Evolutionary conservation across 495 filamentous ascomycete genomes (phyloP), one percentile per base, ranked within the genome.

Genomic region (Hyaloscypha variabilis): DNA sequence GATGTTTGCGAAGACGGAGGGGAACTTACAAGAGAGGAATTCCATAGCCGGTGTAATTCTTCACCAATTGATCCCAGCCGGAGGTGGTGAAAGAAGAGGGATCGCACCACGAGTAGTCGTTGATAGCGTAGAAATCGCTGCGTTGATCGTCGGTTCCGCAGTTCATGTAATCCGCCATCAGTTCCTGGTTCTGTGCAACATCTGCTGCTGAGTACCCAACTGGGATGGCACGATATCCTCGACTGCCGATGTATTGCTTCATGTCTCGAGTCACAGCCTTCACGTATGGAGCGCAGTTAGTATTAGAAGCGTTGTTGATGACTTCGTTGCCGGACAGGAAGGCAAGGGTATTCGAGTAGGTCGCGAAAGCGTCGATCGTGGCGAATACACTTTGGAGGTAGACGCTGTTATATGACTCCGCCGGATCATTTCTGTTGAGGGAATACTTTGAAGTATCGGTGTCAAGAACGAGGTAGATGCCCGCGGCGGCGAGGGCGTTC

Each of bases 321-420:
- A 97, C 93, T 77, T 98, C 94, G 74, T 98, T 97, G 36, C 91
- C 94, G 21, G 92, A 94, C 81, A 97, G 95, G 86, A 97, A 97
- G 52, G 91, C 90, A 29, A 97, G 81, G 14, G 90, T 93, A 80
- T 98, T 98, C 78, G 82, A 77, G 78, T 97, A 98, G 70, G 90
- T 88, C 67, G 83, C 80, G 71, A 98, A 97, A 62, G 82, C 87
- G 71, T 97, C 93, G 66, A 97, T 86, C 62, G 93, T 97, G 21
- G 94, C 90, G 36, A 71, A 71, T 39, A 67, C 64, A 21, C 36
- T 62, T 46, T 70, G 68, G 2, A 70, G 61, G 23, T 98, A 98
- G 55, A 86, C 85, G 61, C 87, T 86, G 75, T 97, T 97, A 86
- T 99, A 97, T 6, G 95, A 97, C 2, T 76, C 73, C 14, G 77